Evolutionary conservation across 2,329 filamentous ascomycete genomes (phyloP), one percentile per base, ranked within the genome.

Genomic region (Xylariaceae sp.): DNA sequence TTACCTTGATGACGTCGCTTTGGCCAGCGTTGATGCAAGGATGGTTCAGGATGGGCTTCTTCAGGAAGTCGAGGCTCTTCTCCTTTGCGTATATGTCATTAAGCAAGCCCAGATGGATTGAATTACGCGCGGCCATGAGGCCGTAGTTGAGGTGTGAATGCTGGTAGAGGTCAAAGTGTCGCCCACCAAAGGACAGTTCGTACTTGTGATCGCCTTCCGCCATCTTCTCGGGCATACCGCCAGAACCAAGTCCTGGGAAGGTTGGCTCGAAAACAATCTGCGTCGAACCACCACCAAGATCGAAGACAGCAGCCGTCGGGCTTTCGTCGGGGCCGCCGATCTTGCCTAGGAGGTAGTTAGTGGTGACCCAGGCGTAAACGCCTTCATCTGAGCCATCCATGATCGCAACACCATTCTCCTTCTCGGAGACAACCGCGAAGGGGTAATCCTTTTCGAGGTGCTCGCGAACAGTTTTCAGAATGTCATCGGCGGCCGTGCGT

Each of bases 221-320:
- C 66, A 99, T 80, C 70, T 86, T 87, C 69, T 89, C 86, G 0
- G 91, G 91, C 79, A 96, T 88, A 56, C 91, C 91, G 59, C 89
- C 88, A 48, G 80, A 76, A 53, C 81, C 73, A 54, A 81, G 80
- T 53, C 82, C 80, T 70, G 89, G 87, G 74, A 96, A 99, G 50
- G 87, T 95, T 27, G 95, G 95, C 77, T 99, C 85, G 73, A 97
- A 99, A 63, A 99, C 95, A 68, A 99, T 96, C 76, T 99, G 94
- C 11, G 95, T 99, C 27, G 91, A 96, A 51, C 94, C 94, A 66
- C 94, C 94, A 60, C 94, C 94, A 47, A 99, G 86, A 70, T 99
- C 94, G 67, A 99, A 96, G 56, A 96, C 85, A 49, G 94, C 94
- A 41, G 94, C 95, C 1, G 94, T 97, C 49, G 90, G 88, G 60